A percentile compares a stretch with the other conserved stretches of the same genome.
Conservation (phyloP, 495 filamentous ascomycete species). For the Aspergillus nanangensis region DNA sequence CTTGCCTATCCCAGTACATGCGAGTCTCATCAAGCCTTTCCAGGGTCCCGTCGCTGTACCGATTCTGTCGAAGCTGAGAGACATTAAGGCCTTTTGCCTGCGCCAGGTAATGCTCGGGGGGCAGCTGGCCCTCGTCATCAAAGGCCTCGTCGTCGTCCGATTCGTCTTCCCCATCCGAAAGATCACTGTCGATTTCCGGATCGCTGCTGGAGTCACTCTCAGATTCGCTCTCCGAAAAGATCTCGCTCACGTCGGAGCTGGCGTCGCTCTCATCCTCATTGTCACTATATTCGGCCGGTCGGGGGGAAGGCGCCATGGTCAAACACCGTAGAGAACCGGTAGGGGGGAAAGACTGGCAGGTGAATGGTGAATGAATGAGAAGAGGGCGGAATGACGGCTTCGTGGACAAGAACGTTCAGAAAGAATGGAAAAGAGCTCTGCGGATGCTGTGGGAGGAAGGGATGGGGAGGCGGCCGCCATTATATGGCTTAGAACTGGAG, state of each 20-base stretch:
- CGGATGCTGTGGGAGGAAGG: background rate
- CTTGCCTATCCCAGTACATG: slow-evolving; percentile 24
- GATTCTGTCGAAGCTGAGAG: slow-evolving; percentile 24
- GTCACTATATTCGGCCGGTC: background rate
- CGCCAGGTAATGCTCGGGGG: slow-evolving; percentile 17
- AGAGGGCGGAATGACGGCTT: background rate
- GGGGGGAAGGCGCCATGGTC: background rate
- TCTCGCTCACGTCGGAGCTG: background rate
- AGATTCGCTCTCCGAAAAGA: slow-evolving; percentile 12
- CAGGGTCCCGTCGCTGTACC: slow-evolving; percentile 23
- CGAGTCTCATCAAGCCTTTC: slow-evolving; percentile 19
- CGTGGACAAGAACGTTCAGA: background rate
- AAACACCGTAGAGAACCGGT: background rate
- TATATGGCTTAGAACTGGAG: background rate
- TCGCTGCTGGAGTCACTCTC: slow-evolving; percentile 11
- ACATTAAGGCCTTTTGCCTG: slow-evolving; percentile 25
- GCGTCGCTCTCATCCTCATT: background rate
- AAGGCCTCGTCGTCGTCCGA: slow-evolving; percentile 18
- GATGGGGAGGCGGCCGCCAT: background rate
- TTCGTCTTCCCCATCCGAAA: slow-evolving; percentile 2
- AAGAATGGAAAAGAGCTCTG: background rate
- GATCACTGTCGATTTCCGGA: slow-evolving; percentile 11
- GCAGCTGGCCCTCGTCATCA: slow-evolving; percentile 22
- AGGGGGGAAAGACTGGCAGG: background rate
- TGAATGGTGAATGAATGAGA: background rate